Percentiles rank a stretch among this genome's conserved stretches.
Conservation (phyloP, 306 rosid genomes). For the Cicer cuneatum region DNA sequence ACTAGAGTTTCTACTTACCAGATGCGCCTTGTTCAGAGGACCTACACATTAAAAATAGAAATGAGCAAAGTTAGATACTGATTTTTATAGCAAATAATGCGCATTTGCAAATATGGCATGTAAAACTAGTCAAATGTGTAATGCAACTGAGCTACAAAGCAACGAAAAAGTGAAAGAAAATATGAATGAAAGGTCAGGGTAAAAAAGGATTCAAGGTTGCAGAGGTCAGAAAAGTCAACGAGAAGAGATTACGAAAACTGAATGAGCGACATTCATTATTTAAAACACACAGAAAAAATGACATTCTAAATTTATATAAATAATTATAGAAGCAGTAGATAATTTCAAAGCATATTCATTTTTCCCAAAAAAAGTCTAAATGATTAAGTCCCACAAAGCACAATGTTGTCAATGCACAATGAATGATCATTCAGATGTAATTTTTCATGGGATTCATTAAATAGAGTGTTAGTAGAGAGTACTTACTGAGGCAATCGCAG, state of each 20-base stretch:
- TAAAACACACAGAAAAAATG: background rate
- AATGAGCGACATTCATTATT: slow-evolving; percentile 22
- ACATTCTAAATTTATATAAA: slow-evolving; percentile 11
- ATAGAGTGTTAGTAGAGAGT: slow-evolving; percentile 13
- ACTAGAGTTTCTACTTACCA: slow-evolving; percentile 62
- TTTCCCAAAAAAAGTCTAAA: slow-evolving; percentile 21
- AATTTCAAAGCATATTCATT: slow-evolving; percentile 20
- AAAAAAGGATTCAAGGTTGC: background rate
- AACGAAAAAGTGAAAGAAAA: slow-evolving; percentile 18
- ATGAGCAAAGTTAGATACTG: slow-evolving; percentile 37
- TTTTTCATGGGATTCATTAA: slow-evolving; percentile 34
- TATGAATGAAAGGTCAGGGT: background rate
- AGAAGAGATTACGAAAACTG: slow-evolving; percentile 26
- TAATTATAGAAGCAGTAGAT: background rate
- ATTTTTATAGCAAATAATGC: slow-evolving; percentile 15
- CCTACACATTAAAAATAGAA: slow-evolving; percentile 47
- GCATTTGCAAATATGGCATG: slow-evolving; percentile 1
- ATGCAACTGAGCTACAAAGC: slow-evolving; percentile 24
- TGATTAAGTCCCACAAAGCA: slow-evolving; percentile 31
- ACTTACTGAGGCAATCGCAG: slow-evolving; percentile 63
- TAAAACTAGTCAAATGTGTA: slow-evolving; percentile 23
- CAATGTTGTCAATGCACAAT: slow-evolving; percentile 34
- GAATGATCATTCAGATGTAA: slow-evolving; percentile 10
- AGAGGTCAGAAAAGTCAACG: slow-evolving; percentile 9
- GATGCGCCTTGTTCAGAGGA: slow-evolving; percentile 80